Evolutionary conservation across 768 basidiomycete genomes (phyloP).

Genomic region (Lentinus tigrinus): DNA sequence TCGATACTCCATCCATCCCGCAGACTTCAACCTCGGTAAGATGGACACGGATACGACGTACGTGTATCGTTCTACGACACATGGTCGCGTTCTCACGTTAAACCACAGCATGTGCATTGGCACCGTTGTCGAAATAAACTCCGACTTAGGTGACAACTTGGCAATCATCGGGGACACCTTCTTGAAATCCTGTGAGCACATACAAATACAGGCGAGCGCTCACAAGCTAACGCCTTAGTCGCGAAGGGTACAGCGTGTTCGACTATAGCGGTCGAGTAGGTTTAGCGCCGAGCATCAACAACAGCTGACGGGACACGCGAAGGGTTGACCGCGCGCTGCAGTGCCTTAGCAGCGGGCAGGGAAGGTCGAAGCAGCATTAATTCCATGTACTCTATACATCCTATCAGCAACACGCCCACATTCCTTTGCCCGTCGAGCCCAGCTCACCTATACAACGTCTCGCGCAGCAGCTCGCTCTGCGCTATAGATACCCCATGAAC

Average conservation of each 20-base stretch:
- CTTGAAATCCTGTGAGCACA: constrained; percentile 60
- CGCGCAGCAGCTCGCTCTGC: neutral
- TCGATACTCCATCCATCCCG: constrained; percentile 39
- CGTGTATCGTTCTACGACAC: constrained; percentile 17
- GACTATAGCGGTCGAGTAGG: constrained; percentile 63
- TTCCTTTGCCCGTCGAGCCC: neutral
- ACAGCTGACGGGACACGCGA: constrained; percentile 18
- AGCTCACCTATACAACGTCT: constrained; percentile 5
- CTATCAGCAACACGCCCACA: neutral
- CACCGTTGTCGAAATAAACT: constrained; percentile 46
- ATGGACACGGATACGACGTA: constrained; percentile 28
- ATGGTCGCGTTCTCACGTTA: neutral
- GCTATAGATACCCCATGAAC: neutral
- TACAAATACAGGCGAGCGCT: constrained; percentile 5
- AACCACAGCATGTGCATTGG: constrained; percentile 51
- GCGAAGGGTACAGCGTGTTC: constrained; percentile 58
- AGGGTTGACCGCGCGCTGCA: neutral
- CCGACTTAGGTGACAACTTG: constrained; percentile 49
- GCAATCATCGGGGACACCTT: constrained; percentile 66
- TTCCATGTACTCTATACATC: neutral
- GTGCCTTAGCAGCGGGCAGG: neutral
- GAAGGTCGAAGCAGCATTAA: neutral
- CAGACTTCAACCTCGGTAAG: constrained; percentile 58
- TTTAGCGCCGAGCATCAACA: constrained; percentile 55
- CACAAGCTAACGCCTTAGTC: neutral